Evolutionary conservation across 768 basidiomycete species (phyloP).

Genomic region (Amanita pallidorosea): DNA sequence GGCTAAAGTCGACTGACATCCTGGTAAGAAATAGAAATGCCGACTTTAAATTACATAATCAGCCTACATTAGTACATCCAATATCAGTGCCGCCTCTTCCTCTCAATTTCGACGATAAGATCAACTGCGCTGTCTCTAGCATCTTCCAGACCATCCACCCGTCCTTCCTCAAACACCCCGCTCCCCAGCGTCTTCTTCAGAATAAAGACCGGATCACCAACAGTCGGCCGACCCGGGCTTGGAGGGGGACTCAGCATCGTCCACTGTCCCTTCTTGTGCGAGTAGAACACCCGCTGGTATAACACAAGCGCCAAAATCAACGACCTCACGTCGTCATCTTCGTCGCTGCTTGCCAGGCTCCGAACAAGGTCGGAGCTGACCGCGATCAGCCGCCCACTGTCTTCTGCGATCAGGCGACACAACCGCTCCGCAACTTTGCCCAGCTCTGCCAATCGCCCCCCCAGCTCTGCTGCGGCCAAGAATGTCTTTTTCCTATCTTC

Average conservation of each 20-base stretch:
- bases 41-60: too few species aligned
- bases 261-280: slow-evolving; percentile 16
- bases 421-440: slow-evolving; percentile 47
- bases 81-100: slow-evolving; percentile 14
- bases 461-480: slow-evolving; percentile 51
- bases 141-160: slow-evolving; percentile 42
- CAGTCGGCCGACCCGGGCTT: slow-evolving; percentile 22
- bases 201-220: slow-evolving; percentile 17
- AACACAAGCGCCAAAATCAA: slow-evolving; percentile 52
- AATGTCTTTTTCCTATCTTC: slow-evolving; percentile 38
- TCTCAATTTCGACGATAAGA: slow-evolving; percentile 41
- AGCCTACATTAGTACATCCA: too few species aligned
- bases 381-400: slow-evolving; percentile 18
- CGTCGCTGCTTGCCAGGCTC: slow-evolving; percentile 3
- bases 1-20: slow-evolving; percentile 51
- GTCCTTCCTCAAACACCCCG: slow-evolving; percentile 27
- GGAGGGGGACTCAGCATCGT: slow-evolving; percentile 51
- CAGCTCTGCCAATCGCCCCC: slow-evolving; percentile 43
- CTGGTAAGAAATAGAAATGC: not conserved
- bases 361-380: slow-evolving; percentile 3
- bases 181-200: slow-evolving; percentile 38
- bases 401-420: slow-evolving; percentile 30
- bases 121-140: slow-evolving; percentile 72
- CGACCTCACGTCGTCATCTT: slow-evolving; percentile 11
- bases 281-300: slow-evolving; percentile 47